These are phyloP conservation scores for Cryptosporidium ubiquitum DNA, from an alignment of 169 alveolate genomes.

Conservation along the genomic window DNA sequence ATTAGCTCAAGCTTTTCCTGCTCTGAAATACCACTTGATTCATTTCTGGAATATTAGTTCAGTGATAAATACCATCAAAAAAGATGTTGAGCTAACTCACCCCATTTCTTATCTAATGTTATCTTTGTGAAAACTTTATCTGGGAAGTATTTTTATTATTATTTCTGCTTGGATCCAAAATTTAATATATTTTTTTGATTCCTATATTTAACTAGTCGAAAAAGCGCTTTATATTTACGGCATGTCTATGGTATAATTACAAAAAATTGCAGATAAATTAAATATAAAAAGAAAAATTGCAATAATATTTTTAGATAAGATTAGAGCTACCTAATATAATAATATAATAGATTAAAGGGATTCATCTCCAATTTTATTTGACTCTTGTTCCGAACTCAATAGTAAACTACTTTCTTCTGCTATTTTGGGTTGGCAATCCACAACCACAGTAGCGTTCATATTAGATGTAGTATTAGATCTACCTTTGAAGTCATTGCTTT, in stretches of 20 bases:
- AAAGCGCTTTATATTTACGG: constrained; percentile 12
- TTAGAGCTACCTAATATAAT: neutral
- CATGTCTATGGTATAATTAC: neutral
- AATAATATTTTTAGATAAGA: neutral
- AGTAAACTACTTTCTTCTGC: constrained; percentile 43
- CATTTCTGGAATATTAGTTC: constrained; percentile 32
- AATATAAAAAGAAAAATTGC: neutral
- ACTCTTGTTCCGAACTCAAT: constrained; percentile 16
- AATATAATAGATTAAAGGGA: neutral
- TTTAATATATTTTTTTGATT: neutral
- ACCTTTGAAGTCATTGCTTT: neutral
- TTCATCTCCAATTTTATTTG: neutral
- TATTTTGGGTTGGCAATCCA: constrained; percentile 24
- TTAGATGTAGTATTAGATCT: neutral
- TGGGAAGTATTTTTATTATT: neutral
- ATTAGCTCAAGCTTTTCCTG: constrained; percentile 84
- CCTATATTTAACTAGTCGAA: neutral
- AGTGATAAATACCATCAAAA: neutral
- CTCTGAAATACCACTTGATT: constrained; percentile 47
- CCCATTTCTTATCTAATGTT: constrained; percentile 11
- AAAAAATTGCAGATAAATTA: constrained; percentile 7
- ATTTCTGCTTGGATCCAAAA: neutral
- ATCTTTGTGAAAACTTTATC: neutral
- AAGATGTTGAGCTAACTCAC: neutral
- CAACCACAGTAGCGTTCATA: constrained; percentile 12